These are phyloP conservation scores for Sarocladiaceae sp. DNA, from an alignment of 2,329 filamentous ascomycete genomes.

Conservation along the genomic window DNA sequence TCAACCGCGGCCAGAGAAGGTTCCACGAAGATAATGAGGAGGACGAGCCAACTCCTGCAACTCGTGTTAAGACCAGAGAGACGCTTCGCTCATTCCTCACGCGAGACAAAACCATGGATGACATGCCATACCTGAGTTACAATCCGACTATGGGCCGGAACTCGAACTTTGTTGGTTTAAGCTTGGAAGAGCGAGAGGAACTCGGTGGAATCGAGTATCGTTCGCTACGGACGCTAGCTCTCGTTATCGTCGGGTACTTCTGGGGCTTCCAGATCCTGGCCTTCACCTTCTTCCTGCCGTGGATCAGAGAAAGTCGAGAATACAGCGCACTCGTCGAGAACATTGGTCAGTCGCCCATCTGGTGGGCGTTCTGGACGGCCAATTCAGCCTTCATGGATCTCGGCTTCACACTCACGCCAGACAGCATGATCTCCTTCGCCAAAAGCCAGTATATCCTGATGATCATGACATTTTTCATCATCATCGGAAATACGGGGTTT, in stretches of 20 bases:
- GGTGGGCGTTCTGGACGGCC: slow-evolving; percentile 91
- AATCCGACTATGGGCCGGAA: slow-evolving; percentile 89
- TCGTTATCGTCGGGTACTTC: slow-evolving; percentile 75
- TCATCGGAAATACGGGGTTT: slow-evolving; percentile 93
- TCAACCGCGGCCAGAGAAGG: slow-evolving; percentile 31
- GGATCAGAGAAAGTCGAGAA: slow-evolving; percentile 59
- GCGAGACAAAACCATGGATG: slow-evolving; percentile 37
- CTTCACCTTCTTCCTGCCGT: slow-evolving; percentile 67
- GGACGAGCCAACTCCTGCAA: slow-evolving; percentile 12
- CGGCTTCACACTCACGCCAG: slow-evolving; percentile 85
- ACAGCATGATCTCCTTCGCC: slow-evolving; percentile 90
- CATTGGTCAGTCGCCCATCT: slow-evolving; percentile 59
- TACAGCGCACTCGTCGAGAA: slow-evolving; percentile 62
- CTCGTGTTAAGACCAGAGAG: slow-evolving; percentile 45
- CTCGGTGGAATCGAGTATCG: slow-evolving; percentile 95
- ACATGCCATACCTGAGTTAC: slow-evolving; percentile 89
- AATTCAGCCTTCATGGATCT: slow-evolving; percentile 90
- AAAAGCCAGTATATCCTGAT: slow-evolving; percentile 69
- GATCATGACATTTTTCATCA: slow-evolving; percentile 76
- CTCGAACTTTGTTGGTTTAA: slow-evolving; percentile 82
- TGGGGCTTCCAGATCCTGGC: slow-evolving; percentile 76
- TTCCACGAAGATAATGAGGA: slow-evolving; percentile 30
- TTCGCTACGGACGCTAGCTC: slow-evolving; percentile 75
- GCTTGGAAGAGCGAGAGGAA: slow-evolving; percentile 88
- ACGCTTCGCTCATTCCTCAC: slow-evolving; percentile 52